Conservation (phyloP, 2,329 filamentous ascomycete genomes). For the Cladobotryum mycophilum region DNA sequence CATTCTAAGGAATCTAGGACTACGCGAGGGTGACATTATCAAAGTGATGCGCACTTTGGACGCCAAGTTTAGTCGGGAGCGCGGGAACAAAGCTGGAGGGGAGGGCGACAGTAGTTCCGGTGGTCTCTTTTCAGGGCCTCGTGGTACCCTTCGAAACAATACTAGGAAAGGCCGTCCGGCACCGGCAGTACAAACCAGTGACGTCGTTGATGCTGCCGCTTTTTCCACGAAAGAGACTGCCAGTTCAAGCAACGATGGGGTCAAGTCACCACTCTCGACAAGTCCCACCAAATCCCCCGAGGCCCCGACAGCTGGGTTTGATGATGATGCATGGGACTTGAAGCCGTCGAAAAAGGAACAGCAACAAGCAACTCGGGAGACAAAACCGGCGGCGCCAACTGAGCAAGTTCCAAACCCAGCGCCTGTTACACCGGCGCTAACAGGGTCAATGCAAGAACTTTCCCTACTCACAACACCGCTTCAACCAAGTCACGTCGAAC, state of each 20-base stretch:
- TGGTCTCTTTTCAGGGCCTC: constrained; percentile 86
- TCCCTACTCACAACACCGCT: constrained; percentile 49
- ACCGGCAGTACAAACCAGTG: constrained; percentile 77
- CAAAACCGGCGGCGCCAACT: constrained; percentile 21
- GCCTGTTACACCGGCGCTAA: constrained; percentile 4
- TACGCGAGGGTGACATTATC: constrained; percentile 94
- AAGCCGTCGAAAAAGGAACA: constrained; percentile 64
- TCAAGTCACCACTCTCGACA: constrained; percentile 17
- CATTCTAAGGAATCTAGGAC: constrained; percentile 77
- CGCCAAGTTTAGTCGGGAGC: constrained; percentile 63
- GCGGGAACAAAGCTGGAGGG: constrained; percentile 41
- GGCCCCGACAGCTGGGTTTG: constrained; percentile 57
- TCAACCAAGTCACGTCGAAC: constrained; percentile 40
- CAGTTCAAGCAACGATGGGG: constrained; percentile 16
- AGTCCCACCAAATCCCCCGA: constrained; percentile 25
- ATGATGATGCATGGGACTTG: constrained; percentile 96
- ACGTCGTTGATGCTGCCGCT: constrained; percentile 80
- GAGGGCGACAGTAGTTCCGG: constrained; percentile 54
- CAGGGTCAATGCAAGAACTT: constrained; percentile 57
- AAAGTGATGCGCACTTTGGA: constrained; percentile 90
- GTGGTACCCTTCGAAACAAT: constrained; percentile 88
- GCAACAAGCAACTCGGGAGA: constrained; percentile 16
- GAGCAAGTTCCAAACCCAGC: constrained; percentile 18
- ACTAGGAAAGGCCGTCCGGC: constrained; percentile 86
- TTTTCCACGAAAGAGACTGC: constrained; percentile 57